phyloP scores from a whole-genome alignment of 495 filamentous ascomycete genomes.

The Trichocladium uniseriatum region DNA sequence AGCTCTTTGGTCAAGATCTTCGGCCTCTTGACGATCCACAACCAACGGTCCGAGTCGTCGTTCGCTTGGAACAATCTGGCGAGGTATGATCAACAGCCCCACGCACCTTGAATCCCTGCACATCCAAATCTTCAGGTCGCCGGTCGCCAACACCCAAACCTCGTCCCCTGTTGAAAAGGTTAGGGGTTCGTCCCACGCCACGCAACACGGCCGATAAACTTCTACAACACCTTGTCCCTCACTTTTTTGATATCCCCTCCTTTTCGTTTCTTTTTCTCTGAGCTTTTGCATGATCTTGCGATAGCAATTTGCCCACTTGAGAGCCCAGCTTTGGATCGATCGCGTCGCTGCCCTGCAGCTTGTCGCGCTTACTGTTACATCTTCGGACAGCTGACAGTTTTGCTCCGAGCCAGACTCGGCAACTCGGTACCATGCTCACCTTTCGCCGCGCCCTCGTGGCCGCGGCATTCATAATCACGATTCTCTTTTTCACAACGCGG shows the following conservation, averaged over 20 bases:
- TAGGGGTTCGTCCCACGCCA: neutral
- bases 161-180: neutral
- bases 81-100: conserved; percentile 16
- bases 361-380: neutral
- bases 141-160: neutral
- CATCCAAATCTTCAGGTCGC: conserved; percentile 7
- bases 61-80: conserved; percentile 1
- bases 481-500: conserved; percentile 62
- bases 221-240: neutral
- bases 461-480: conserved; percentile 55
- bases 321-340: neutral
- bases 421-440: conserved; percentile 41
- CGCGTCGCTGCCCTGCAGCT: too few species aligned
- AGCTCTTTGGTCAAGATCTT: conserved; percentile 15
- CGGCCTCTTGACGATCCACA: neutral
- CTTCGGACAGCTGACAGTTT: neutral
- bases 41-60: neutral
- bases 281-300: neutral
- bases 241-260: neutral
- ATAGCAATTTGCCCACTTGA: neutral
- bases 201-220: neutral
- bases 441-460: conserved; percentile 64
- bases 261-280: neutral
- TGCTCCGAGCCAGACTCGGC: conserved; percentile 4
- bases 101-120: conserved; percentile 10